Conservation (phyloP, 352 stramenopile genomes). For the Phytophthora chlamydospora region DNA sequence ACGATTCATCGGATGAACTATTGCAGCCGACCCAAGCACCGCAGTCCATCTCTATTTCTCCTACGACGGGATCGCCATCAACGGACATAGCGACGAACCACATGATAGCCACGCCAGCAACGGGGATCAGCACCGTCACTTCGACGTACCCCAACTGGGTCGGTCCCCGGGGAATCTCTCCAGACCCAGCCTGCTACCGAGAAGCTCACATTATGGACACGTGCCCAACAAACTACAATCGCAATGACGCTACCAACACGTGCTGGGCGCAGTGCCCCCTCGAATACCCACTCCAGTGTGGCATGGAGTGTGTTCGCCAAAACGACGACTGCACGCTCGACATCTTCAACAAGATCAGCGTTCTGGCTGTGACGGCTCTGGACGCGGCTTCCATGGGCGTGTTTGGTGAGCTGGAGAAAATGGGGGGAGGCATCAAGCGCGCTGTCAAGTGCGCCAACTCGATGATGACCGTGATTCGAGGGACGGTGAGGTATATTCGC, state of each 20-base stretch:
- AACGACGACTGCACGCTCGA: constrained; percentile 43
- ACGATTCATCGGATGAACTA: constrained; percentile 15
- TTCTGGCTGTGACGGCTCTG: constrained; percentile 29
- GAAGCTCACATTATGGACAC: constrained; percentile 32
- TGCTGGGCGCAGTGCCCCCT: constrained; percentile 49
- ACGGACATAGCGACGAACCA: no score
- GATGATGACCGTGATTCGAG: constrained; percentile 10
- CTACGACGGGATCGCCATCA: no score
- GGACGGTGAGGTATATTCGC: constrained; percentile 15
- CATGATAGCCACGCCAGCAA: background rate
- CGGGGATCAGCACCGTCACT: background rate
- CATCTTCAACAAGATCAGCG: constrained; percentile 27
- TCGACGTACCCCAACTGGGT: constrained; percentile 32
- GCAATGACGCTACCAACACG: constrained; percentile 28
- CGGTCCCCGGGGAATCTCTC: constrained; percentile 14
- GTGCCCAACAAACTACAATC: constrained; percentile 31
- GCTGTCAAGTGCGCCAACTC: constrained; percentile 47
- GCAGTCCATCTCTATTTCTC: no score
- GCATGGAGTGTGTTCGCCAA: constrained; percentile 50
- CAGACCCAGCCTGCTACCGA: constrained; percentile 41
- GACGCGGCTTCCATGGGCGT: constrained; percentile 28
- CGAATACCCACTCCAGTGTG: constrained; percentile 50
- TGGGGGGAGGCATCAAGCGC: constrained; percentile 31
- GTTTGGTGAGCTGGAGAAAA: constrained; percentile 29
- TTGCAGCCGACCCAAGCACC: no score